Evolutionary conservation across 306 rosid species (phyloP).

Genomic region (Cucumis hystrix): DNA sequence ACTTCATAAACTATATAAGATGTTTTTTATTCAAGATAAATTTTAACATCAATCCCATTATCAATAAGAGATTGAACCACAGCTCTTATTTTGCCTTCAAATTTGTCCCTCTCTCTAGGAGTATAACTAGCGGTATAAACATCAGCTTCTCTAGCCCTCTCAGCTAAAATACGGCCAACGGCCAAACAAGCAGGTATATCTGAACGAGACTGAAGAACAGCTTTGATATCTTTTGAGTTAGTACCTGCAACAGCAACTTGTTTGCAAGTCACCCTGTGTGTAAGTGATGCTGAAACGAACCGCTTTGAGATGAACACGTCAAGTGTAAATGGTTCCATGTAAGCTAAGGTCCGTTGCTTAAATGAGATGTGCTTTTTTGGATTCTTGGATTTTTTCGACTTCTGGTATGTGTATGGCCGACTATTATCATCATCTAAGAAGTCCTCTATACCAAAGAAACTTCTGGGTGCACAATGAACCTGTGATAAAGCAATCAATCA

Average conservation of each 20-base stretch:
- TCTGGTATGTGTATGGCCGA: slow-evolving; percentile 77
- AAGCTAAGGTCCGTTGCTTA: slow-evolving; percentile 78
- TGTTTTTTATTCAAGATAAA: slow-evolving; percentile 57
- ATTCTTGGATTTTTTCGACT: slow-evolving; percentile 76
- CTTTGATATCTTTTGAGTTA: slow-evolving; percentile 92
- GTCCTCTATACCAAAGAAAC: slow-evolving; percentile 93
- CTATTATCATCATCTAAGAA: slow-evolving; percentile 75
- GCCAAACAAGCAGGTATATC: slow-evolving; percentile 95
- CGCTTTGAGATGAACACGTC: slow-evolving; percentile 90
- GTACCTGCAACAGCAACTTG: slow-evolving; percentile 98
- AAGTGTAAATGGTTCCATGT: slow-evolving; percentile 89
- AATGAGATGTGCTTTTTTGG: slow-evolving; percentile 78
- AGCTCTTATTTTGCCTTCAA: slow-evolving; percentile 96
- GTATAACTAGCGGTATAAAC: slow-evolving; percentile 73
- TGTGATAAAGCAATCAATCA: slow-evolving; percentile 10
- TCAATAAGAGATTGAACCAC: slow-evolving; percentile 93
- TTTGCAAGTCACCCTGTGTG: slow-evolving; percentile 80
- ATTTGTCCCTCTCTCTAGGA: slow-evolving; percentile 82
- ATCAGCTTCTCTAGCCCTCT: slow-evolving; percentile 90
- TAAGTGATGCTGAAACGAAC: slow-evolving; percentile 81
- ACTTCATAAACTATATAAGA: neutral
- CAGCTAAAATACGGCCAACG: slow-evolving; percentile 60
- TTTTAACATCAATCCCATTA: slow-evolving; percentile 78
- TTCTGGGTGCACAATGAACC: slow-evolving; percentile 64
- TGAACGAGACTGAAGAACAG: slow-evolving; percentile 63